Base-by-base conservation (phyloP, 805 yeast species). In the Peterozyma xylosa region DNA sequence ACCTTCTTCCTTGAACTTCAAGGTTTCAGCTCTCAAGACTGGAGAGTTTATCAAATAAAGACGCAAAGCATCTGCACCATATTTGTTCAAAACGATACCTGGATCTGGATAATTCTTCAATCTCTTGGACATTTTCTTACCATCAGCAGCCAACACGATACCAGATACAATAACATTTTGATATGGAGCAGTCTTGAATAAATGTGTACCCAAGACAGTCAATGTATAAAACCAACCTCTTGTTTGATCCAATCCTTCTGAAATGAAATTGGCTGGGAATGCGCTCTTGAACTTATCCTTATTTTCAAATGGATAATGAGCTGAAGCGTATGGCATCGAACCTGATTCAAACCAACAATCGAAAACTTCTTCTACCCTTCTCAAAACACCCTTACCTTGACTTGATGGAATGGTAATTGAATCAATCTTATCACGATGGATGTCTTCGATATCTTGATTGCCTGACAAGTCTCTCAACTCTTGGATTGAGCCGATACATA, bases 301-400 rank as follows among this genome's bases (percentile, higher is more conserved):
- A 60, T 78, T 77, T 68, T 91, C 96, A 63, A 93, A 93, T 53
- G 99, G 99, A 63, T 90, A 93, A 66, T 93, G 99, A 62, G 85
- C 82, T 35, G 96, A 85, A 43, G 97, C 98, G 56, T 84, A 93
- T 50, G 99, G 99, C 99, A 93, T 93, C 42, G 96, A 83, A 53
- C 99, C 99, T 15, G 96, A 88, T 73, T 93, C 99, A 60, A 93
- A 93, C 99, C 99, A 93, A 73, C 99, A 93, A 71, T 93, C 99
- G 61, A 93, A 93, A 39, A 93, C 99, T 68, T 93, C 98, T 62
- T 91, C 98, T 48, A 93, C 76, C 74, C 99, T 85, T 63, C 69
- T 84, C 67, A 93, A 77, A 17, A 60, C 70, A 53, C 97, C 96
- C 63, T 89, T 89, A 55, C 98, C 98, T 60, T 75, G 64, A 58